These are phyloP conservation scores for Luffa aegyptiaca DNA, from an alignment of 306 rosid species.

Conservation along the genomic window DNA sequence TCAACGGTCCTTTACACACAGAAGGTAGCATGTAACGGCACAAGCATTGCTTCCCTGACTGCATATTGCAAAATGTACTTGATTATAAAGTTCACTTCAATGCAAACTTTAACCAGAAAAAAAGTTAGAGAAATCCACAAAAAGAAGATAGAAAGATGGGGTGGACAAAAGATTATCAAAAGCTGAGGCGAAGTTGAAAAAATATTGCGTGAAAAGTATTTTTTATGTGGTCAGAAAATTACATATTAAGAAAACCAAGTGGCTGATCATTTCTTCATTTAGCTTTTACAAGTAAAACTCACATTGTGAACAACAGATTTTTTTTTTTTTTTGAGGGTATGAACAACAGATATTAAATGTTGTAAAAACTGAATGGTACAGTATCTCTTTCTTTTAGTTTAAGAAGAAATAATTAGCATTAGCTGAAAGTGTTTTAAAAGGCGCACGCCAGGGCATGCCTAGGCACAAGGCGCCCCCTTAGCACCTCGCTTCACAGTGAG, in stretches of 20 bases:
- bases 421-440: background rate
- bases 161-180: background rate
- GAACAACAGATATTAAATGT: background rate
- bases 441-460: no score
- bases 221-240: background rate
- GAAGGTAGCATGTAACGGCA: slow-evolving; percentile 73
- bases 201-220: background rate
- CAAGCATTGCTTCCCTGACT: slow-evolving; percentile 95
- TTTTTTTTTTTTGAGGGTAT: no score
- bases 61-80: slow-evolving; percentile 13
- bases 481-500: no score
- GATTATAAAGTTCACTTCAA: background rate
- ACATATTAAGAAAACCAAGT: background rate
- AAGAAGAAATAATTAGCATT: background rate
- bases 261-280: background rate
- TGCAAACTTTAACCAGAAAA: background rate
- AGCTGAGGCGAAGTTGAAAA: background rate
- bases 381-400: background rate
- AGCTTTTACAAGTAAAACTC: background rate
- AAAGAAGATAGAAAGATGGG: background rate
- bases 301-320: background rate
- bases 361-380: background rate
- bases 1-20: slow-evolving; percentile 41
- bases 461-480: no score
- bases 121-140: background rate